Evolutionary conservation across 2,329 filamentous ascomycete genomes (phyloP), one percentile per base, ranked within the genome.

Genomic region (Beauveria rudraprayagi): DNA sequence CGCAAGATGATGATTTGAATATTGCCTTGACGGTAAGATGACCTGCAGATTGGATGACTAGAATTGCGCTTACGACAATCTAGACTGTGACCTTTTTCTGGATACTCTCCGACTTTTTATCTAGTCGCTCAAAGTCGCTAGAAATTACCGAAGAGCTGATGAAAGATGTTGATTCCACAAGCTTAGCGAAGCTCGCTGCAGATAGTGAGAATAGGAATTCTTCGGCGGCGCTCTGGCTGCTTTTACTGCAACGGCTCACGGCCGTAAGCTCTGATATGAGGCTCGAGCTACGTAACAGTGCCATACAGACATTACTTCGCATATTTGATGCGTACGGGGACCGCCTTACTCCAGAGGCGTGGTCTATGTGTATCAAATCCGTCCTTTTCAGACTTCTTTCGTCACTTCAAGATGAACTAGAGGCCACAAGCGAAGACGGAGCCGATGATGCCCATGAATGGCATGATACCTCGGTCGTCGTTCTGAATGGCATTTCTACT

Each of bases 41-140:
- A 16, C 7, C 11, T 17, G 7, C 46, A 3, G 9, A 22, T 30
- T 41, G 53, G 41, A 9, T 2, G 57, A 67, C 14, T 54, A 17
- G 3, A 24, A 59, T 56, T 63, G 4, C 57, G 28, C 66, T 66
- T 57, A 69, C 17, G 5, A 43, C 30, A 40, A 53, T 24, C 3
- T 56, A 91, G 84, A 94, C 92, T 1, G 90, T 96, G 9, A 96
- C 93, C 0, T 94, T 96, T 70, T 96, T 96, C 72, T 97, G 92
- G 91, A 92, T 93, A 59, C 83, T 97, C 8, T 96, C 93, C 0
- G 92, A 97, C 72, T 94, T 92, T 65, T 79, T 97, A 5, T 87
- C 84, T 1, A 76, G 80, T 3, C 84, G 83, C 66, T 84, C 80
- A 59, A 79, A 78, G 62, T 78, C 80, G 0, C 80, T 87, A 50